Percentiles rank a stretch among this genome's conserved stretches.
phyloP scores from a whole-genome alignment of 148 eudicot species.

The Fagopyrum tataricum region DNA sequence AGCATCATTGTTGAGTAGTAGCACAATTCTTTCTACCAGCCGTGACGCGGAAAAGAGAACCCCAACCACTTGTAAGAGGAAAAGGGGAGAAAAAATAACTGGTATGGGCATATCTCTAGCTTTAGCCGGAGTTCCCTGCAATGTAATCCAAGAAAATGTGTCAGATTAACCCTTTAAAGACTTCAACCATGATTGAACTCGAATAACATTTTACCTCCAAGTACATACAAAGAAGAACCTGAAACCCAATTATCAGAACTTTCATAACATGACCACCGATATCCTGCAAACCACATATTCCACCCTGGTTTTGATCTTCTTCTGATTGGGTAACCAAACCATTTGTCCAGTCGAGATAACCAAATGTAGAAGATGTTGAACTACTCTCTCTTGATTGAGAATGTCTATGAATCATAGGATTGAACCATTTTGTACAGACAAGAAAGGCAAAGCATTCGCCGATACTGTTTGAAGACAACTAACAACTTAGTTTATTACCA shows the following conservation, averaged over 20 bases:
- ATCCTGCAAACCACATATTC: constrained; percentile 67
- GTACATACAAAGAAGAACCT: constrained; percentile 83
- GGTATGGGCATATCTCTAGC: constrained; percentile 66
- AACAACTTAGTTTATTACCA: background rate
- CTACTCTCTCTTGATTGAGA: constrained; percentile 40
- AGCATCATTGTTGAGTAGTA: constrained; percentile 48
- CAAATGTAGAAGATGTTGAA: constrained; percentile 57
- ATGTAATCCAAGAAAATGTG: constrained; percentile 13
- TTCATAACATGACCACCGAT: constrained; percentile 95
- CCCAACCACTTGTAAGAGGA: constrained; percentile 73
- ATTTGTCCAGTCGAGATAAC: constrained; percentile 72
- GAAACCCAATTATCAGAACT: constrained; percentile 69
- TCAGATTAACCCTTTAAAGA: background rate
- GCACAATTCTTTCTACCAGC: constrained; percentile 61
- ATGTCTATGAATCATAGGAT: constrained; percentile 72
- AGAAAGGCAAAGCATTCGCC: constrained; percentile 98
- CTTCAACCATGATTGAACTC: constrained; percentile 8
- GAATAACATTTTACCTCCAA: constrained; percentile 48
- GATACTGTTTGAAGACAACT: constrained; percentile 44
- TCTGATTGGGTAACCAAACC: constrained; percentile 58
- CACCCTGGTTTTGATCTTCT: constrained; percentile 44
- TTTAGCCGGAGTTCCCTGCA: constrained; percentile 75
- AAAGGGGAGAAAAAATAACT: constrained; percentile 70
- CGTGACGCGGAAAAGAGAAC: constrained; percentile 58
- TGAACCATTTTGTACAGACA: constrained; percentile 97